Evolutionary conservation across 2,329 filamentous ascomycete genomes (phyloP), one percentile per base, ranked within the genome.

Genomic region (Penicillium olsonii): DNA sequence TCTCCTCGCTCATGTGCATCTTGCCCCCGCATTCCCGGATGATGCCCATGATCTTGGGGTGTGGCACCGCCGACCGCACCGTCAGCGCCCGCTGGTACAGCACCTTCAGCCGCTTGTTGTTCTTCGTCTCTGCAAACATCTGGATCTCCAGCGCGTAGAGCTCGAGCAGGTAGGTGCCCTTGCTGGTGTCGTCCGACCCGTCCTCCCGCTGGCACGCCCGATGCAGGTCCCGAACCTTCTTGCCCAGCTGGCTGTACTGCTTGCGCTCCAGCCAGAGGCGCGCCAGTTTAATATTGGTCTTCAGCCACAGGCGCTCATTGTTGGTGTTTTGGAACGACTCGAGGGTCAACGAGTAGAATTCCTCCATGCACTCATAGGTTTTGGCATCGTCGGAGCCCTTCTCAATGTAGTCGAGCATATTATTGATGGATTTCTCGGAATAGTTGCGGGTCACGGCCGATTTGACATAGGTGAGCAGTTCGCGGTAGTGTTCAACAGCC

Each of bases 1-100:
- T 97, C 76, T 97, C 94, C 78, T 99, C 94, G 70, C 89, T 94
- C 94, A 99, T 97, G 76, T 97, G 92, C 94, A 99, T 99, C 79
- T 99, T 99, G 62, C 94, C 94, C 64, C 94, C 94, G 69, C 94
- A 99, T 75, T 99, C 94, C 46, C 92, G 87, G 67, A 99, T 99
- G 69, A 99, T 92, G 43, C 94, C 94, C 90, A 97, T 96, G 69
- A 99, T 96, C 75, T 96, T 95, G 51, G 94, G 94, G 74, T 99
- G 94, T 33, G 94, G 92, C 11, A 99, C 94, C 0, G 94, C 94
- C n/a, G 94, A 97, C 54, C 90, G 87, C 46, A 99, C 92, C 57
- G 88, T 88, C 42, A 99, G 81, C 5, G 94, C 94, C 53, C 88
- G 87, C 69, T 96, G 88, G 71, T 97, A 99, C 14, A 97, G 79